Percentiles rank a stretch among this genome's conserved stretches.
Evolutionary conservation across 768 basidiomycete genomes (phyloP).

Genomic region (Lactarius pseudohatsudake): DNA sequence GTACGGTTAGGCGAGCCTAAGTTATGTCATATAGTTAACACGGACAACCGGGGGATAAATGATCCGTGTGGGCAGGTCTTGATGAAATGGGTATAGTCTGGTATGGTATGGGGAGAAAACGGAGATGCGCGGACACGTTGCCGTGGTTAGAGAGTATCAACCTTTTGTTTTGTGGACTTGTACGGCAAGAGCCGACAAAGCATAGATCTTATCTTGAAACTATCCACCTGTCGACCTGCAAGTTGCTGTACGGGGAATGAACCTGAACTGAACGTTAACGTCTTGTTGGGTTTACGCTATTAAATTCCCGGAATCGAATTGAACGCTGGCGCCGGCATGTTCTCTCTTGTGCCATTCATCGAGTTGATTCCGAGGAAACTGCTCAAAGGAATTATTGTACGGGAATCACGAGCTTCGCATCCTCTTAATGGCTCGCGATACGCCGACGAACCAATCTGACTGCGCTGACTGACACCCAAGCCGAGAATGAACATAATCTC

Average conservation of each 20-base stretch:
- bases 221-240: background rate
- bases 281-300: constrained; percentile 26
- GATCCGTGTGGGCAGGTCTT: constrained; percentile 26
- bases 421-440: constrained; percentile 15
- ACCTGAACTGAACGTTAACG: constrained; percentile 21
- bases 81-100: constrained; percentile 18
- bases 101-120: constrained; percentile 23
- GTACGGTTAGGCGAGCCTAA: constrained; percentile 28
- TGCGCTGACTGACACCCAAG: constrained; percentile 4
- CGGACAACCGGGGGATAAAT: constrained; percentile 25
- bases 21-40: constrained; percentile 27
- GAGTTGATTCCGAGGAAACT: constrained; percentile 27
- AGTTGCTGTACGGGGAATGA: constrained; percentile 21
- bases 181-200: constrained; percentile 19
- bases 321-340: constrained; percentile 28
- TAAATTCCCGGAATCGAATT: constrained; percentile 29
- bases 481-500: constrained; percentile 15
- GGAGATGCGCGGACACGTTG: constrained; percentile 29
- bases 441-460: constrained; percentile 13
- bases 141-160: constrained; percentile 23
- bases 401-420: constrained; percentile 26
- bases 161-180: background rate
- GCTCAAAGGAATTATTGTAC: constrained; percentile 17
- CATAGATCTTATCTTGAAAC: constrained; percentile 26
- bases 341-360: constrained; percentile 27